A percentile compares a stretch with the other conserved stretches of the same genome.
phyloP scores from a whole-genome alignment of 441 rosid species.

The Arabidopsis hybrid region DNA sequence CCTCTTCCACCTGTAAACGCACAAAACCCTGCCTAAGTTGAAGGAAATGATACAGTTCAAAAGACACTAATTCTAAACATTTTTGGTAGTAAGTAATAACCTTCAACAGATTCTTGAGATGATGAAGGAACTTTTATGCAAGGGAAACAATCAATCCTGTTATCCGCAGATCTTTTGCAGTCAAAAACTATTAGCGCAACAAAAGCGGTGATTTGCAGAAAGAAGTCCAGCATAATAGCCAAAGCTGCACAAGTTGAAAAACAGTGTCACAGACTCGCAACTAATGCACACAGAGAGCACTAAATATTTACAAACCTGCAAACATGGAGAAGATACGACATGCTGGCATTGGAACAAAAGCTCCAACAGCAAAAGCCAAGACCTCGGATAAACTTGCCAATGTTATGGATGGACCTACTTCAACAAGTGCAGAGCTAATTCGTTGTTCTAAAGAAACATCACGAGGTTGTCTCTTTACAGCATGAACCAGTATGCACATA shows the following conservation, averaged over 20 bases:
- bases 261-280: slow-evolving; percentile 32
- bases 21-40: slow-evolving; percentile 41
- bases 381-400: slow-evolving; percentile 81
- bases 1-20: slow-evolving; percentile 47
- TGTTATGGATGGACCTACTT: slow-evolving; percentile 85
- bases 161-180: slow-evolving; percentile 59
- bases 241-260: slow-evolving; percentile 52
- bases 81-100: slow-evolving; percentile 44
- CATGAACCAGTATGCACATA: slow-evolving; percentile 83
- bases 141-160: slow-evolving; percentile 71
- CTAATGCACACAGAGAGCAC: slow-evolving; percentile 27
- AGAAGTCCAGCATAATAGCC: slow-evolving; percentile 70
- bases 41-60: slow-evolving; percentile 15
- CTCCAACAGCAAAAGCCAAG: slow-evolving; percentile 83
- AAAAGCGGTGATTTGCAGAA: slow-evolving; percentile 73
- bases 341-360: slow-evolving; percentile 83
- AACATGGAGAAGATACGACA: slow-evolving; percentile 83
- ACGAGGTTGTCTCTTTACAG: slow-evolving; percentile 70
- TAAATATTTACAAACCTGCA: slow-evolving; percentile 58
- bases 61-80: slow-evolving; percentile 1
- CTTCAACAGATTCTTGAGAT: slow-evolving; percentile 51
- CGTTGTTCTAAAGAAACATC: slow-evolving; percentile 64
- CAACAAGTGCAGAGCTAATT: slow-evolving; percentile 75
- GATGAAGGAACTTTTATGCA: slow-evolving; percentile 53
- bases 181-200: slow-evolving; percentile 68